phyloP scores from a whole-genome alignment of 169 alveolate genomes.

The Neospora caninum region DNA sequence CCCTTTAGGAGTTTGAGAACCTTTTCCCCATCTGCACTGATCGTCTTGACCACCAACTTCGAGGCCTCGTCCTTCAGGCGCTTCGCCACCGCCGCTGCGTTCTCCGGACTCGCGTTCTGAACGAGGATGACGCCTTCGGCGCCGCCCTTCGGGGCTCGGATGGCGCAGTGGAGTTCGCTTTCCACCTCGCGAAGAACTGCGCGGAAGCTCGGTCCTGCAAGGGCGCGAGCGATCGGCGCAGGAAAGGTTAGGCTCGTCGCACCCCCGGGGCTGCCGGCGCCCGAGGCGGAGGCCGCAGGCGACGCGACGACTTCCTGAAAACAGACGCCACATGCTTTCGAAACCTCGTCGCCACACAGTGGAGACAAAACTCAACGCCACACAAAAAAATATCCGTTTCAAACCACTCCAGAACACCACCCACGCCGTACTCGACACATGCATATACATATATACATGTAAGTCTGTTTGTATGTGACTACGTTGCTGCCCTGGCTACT shows the following conservation, averaged over 20 bases:
- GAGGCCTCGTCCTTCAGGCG: not conserved
- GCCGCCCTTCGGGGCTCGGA: slow-evolving; percentile 22
- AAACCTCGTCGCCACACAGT: too few relatives aligned
- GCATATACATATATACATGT: too few relatives aligned
- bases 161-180: not conserved
- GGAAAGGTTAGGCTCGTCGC: not conserved
- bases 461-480: too few relatives aligned
- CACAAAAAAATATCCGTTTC: too few relatives aligned
- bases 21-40: not conserved
- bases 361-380: too few relatives aligned
- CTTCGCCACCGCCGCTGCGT: slow-evolving; percentile 28
- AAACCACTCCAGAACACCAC: too few relatives aligned
- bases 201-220: not conserved
- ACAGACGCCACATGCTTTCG: too few relatives aligned
- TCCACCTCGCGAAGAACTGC: not conserved
- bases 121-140: slow-evolving; percentile 14
- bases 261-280: not conserved
- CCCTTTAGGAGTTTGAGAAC: slow-evolving; percentile 14
- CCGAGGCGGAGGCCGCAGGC: not conserved
- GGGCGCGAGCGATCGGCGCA: not conserved
- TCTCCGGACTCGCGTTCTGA: not conserved
- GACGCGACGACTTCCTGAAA: slow-evolving; percentile 20
- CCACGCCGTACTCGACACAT: too few relatives aligned
- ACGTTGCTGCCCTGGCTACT: too few relatives aligned
- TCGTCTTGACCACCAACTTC: not conserved